A percentile compares a stretch with the other conserved stretches of the same genome.
Evolutionary conservation across 495 filamentous ascomycete genomes (phyloP).

Genomic region (Aspergillus steynii): DNA sequence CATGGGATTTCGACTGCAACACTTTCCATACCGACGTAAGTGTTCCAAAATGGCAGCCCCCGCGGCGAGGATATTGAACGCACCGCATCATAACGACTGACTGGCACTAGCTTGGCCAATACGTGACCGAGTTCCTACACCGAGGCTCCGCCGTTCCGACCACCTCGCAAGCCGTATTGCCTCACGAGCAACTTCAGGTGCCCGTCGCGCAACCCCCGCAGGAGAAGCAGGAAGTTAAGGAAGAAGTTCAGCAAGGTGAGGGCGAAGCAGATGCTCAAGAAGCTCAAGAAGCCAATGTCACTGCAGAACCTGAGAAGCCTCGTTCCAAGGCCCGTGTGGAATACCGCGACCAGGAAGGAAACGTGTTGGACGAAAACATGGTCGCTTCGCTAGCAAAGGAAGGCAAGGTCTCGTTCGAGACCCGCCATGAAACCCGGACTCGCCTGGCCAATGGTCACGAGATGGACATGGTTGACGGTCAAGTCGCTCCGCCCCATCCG

Average conservation of each 20-base stretch:
- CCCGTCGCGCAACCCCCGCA: slow-evolving; percentile 17
- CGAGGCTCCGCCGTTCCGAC: slow-evolving; percentile 29
- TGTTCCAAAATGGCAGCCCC: slow-evolving; percentile 40
- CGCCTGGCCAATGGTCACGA: slow-evolving; percentile 47
- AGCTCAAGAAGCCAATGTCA: slow-evolving; percentile 41
- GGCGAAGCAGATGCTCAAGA: slow-evolving; percentile 6
- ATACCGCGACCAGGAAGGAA: slow-evolving; percentile 93
- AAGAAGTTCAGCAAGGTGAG: slow-evolving; percentile 2
- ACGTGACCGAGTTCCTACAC: slow-evolving; percentile 35
- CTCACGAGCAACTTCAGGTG: slow-evolving; percentile 11
- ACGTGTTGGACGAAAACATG: slow-evolving; percentile 78
- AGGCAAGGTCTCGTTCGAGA: slow-evolving; percentile 93
- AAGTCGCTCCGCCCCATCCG: slow-evolving; percentile 77
- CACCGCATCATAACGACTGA: slow-evolving; percentile 30
- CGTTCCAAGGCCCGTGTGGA: slow-evolving; percentile 82
- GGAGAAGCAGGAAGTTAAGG: slow-evolving; percentile 16
- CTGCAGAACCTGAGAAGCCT: slow-evolving; percentile 53
- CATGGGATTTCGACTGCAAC: slow-evolving; percentile 98
- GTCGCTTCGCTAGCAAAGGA: slow-evolving; percentile 72
- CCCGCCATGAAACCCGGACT: slow-evolving; percentile 88
- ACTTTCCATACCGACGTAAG: slow-evolving; percentile 87
- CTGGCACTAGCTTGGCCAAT: slow-evolving; percentile 40
- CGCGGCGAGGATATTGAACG: slow-evolving; percentile 32
- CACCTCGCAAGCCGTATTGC: slow-evolving; percentile 15
- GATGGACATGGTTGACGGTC: slow-evolving; percentile 67